Conservation (phyloP, 805 yeast species). For the Yamadazyma endophytica region DNA sequence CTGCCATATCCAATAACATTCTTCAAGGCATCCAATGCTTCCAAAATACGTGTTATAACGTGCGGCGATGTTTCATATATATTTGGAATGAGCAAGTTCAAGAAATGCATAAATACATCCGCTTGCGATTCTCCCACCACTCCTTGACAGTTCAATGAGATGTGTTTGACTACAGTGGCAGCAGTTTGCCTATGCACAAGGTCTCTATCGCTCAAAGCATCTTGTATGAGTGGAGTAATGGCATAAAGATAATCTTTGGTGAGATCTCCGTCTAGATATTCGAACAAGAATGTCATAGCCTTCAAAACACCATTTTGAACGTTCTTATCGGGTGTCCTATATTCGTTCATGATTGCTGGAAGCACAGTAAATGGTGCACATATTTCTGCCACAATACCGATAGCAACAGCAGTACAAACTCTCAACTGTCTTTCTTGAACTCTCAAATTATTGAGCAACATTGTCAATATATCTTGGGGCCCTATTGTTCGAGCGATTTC, state of each 20-base stretch:
- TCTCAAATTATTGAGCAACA: conserved; percentile 75
- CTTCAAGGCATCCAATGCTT: conserved; percentile 71
- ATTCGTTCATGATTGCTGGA: conserved; percentile 95
- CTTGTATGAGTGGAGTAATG: conserved; percentile 73
- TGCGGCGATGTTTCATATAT: conserved; percentile 94
- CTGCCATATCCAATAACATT: conserved; percentile 73
- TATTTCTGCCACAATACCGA: conserved; percentile 91
- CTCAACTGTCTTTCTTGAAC: conserved; percentile 96
- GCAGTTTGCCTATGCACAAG: conserved; percentile 95
- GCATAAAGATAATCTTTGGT: conserved; percentile 81
- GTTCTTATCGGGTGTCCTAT: conserved; percentile 83
- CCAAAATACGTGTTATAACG: conserved; percentile 77
- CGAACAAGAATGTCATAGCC: conserved; percentile 86
- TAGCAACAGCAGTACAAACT: conserved; percentile 96
- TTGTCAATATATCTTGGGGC: conserved; percentile 88
- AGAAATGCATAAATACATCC: conserved; percentile 69
- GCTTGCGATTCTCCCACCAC: conserved; percentile 60
- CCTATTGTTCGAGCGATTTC: conserved; percentile 89
- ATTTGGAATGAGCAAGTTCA: conserved; percentile 84
- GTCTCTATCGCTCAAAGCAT: conserved; percentile 87
- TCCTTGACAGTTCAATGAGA: conserved; percentile 78
- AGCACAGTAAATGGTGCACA: conserved; percentile 91
- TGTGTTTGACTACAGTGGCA: conserved; percentile 76
- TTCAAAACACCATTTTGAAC: conserved; percentile 95
- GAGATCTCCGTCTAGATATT: conserved; percentile 74